Conservation (phyloP, 140 eudicot species). For the Eryngium alpinum region DNA sequence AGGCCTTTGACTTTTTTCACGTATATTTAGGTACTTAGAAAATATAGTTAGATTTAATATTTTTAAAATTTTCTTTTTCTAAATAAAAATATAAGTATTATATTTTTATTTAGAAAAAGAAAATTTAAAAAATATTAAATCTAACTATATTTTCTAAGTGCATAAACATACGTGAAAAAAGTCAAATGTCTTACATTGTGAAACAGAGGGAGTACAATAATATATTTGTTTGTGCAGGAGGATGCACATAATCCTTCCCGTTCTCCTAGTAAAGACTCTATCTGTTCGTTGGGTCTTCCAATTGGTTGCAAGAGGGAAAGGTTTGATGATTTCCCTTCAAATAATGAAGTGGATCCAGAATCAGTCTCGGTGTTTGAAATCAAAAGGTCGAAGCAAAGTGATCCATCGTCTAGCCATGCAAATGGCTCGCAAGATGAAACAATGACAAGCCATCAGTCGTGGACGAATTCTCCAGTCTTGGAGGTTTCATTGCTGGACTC, state of each 20-base stretch:
- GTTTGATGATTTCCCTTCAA: slow-evolving; percentile 40
- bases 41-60: no score
- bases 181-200: no score
- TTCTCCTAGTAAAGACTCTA: slow-evolving; percentile 23
- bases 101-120: no score
- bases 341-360: slow-evolving; percentile 45
- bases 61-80: no score
- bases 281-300: slow-evolving; percentile 33
- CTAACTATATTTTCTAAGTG: no score
- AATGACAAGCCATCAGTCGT: slow-evolving; percentile 41
- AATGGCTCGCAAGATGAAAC: slow-evolving; percentile 81
- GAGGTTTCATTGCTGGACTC: slow-evolving; percentile 59
- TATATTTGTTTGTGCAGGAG: slow-evolving; percentile 43
- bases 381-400: slow-evolving; percentile 46
- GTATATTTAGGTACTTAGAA: no score
- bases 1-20: no score
- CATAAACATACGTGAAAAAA: no score
- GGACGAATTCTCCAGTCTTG: slow-evolving; percentile 31
- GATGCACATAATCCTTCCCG: slow-evolving; percentile 39
- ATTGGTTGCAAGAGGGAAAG: slow-evolving; percentile 74
- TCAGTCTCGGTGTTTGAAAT: slow-evolving; percentile 40
- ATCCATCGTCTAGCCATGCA: slow-evolving; percentile 57
- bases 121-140: no score
- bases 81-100: no score
- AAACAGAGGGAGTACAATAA: no score